Evolutionary conservation across 495 filamentous ascomycete species (phyloP).

Genomic region (Daldinia grandis): DNA sequence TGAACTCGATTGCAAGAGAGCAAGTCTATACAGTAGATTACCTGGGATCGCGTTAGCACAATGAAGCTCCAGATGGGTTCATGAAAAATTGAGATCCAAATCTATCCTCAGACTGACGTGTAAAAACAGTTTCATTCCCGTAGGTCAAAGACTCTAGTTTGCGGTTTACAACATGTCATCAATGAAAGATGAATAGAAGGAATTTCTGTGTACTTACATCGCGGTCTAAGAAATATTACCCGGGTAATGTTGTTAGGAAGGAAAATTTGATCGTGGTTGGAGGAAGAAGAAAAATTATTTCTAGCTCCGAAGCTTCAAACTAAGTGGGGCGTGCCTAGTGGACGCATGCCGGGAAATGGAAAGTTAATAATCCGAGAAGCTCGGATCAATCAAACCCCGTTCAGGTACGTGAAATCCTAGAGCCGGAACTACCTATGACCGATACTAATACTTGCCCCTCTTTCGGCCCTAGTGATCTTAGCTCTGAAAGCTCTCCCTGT

Average conservation of each 20-base stretch:
- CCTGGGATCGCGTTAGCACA: conserved; percentile 35
- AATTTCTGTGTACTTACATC: conserved; percentile 36
- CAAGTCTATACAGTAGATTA: neutral
- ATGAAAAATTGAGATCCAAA: conserved; percentile 11
- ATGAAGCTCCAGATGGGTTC: conserved; percentile 30
- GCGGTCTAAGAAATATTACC: neutral
- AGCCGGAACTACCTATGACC: neutral
- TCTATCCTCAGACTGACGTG: conserved; percentile 96
- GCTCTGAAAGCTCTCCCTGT: conserved; percentile 8
- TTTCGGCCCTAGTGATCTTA: conserved; percentile 3
- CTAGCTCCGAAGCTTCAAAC: conserved; percentile 14
- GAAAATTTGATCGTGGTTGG: conserved; percentile 7
- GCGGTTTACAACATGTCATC: conserved; percentile 81
- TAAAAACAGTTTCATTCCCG: conserved; percentile 95
- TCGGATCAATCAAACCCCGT: conserved; percentile 5
- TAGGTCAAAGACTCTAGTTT: conserved; percentile 99
- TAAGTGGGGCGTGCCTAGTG: conserved; percentile 23
- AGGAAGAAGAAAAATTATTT: conserved; percentile 38
- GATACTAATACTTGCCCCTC: conserved; percentile 14
- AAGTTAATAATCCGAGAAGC: conserved; percentile 11
- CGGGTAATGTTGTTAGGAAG: conserved; percentile 3
- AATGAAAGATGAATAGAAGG: conserved; percentile 42
- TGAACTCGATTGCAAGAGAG: neutral
- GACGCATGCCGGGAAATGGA: conserved; percentile 27
- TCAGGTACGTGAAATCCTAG: neutral